Base-by-base conservation (phyloP, 106 monocot species). In the Xerophyta viscosa region DNA sequence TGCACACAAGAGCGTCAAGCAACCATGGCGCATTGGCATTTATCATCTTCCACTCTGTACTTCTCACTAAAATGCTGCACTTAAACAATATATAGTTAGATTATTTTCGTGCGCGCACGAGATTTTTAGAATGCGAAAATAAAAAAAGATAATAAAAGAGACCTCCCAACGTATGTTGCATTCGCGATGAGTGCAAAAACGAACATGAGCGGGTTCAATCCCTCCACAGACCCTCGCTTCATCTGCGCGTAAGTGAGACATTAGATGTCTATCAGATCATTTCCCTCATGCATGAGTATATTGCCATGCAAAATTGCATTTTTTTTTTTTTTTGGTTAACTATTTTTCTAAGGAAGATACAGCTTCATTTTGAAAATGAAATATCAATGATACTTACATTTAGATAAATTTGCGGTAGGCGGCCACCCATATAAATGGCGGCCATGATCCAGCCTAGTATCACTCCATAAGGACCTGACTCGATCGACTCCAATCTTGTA, bases 391-490 rank as follows among this genome's bases (percentile, higher is more conserved):
- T 36, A 57, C 67, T 61, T 44, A 87, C 86, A 42, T 87, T 87
- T 24, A 87, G 41, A 23, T 67, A 71, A 36, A 87, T 87, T 61
- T 87, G 86, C 25, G 81, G 86, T 20, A 81, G 21, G n/a, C 86
- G 86, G 0, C 86, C 81, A 15, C 86, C 81, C 86, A 77, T 87
- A 49, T 87, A 87, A 36, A 87, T 87, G 39, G 74, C 81, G 18
- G 86, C 81, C 86, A 87, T 87, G 0, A 74, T 67, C 86, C 86
- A 87, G 48, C 86, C 86, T 23, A 87, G 44, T 17, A 65, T 41
- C 0, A 74, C 28, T 3, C 86, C 86, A 29, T 58, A 66, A 20
- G 58, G 25, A 31, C 65, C 75, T 11, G 24, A 20, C 33, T 62
- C 64, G 31, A 42, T 17, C 26, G 42, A 23, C 15, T 37, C 41